A percentile compares a stretch with the other conserved stretches of the same genome.
Evolutionary conservation across 164 flowering plant genomes (phyloP).

Genomic region (Vitis riparia): DNA sequence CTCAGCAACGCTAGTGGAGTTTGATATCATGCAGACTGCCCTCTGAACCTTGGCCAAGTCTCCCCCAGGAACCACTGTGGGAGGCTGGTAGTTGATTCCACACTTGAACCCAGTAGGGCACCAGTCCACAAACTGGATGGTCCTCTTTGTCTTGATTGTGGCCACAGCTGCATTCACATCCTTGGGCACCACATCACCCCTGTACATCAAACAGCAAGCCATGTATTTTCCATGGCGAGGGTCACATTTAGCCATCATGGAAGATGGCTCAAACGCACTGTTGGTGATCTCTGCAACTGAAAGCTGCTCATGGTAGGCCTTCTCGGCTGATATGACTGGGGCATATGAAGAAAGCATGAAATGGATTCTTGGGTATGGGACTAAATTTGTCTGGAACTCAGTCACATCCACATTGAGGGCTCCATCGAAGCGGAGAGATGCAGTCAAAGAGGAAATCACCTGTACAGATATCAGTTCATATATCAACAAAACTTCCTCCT

Average conservation of each 20-base stretch:
- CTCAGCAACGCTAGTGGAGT: constrained; percentile 65
- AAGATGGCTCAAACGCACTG: constrained; percentile 59
- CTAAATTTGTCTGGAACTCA: constrained; percentile 68
- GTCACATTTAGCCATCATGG: constrained; percentile 74
- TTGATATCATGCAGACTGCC: constrained; percentile 70
- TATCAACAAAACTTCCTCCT: too few relatives aligned
- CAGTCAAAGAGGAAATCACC: constrained; percentile 68
- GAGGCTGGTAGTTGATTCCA: constrained; percentile 64
- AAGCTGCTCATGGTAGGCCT: constrained; percentile 64
- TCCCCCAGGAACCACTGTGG: constrained; percentile 66
- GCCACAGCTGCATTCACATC: constrained; percentile 74
- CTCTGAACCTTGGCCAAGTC: constrained; percentile 69
- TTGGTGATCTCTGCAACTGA: constrained; percentile 70
- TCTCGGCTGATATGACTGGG: constrained; percentile 60
- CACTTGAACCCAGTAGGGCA: constrained; percentile 71
- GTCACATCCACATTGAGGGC: constrained; percentile 68
- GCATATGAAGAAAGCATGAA: constrained; percentile 73
- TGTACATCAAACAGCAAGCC: constrained; percentile 72
- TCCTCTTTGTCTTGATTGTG: constrained; percentile 66
- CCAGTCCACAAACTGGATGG: constrained; percentile 72
- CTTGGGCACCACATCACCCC: constrained; percentile 78
- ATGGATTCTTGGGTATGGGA: constrained; percentile 70
- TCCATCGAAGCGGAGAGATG: constrained; percentile 67
- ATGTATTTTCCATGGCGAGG: constrained; percentile 74
- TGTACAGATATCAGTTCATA: constrained; percentile 7